Percentiles rank a stretch among this genome's conserved stretches.
These are phyloP conservation scores for Trichoderma sp. DNA, from an alignment of 2,329 filamentous ascomycete species.

Conservation along the genomic window DNA sequence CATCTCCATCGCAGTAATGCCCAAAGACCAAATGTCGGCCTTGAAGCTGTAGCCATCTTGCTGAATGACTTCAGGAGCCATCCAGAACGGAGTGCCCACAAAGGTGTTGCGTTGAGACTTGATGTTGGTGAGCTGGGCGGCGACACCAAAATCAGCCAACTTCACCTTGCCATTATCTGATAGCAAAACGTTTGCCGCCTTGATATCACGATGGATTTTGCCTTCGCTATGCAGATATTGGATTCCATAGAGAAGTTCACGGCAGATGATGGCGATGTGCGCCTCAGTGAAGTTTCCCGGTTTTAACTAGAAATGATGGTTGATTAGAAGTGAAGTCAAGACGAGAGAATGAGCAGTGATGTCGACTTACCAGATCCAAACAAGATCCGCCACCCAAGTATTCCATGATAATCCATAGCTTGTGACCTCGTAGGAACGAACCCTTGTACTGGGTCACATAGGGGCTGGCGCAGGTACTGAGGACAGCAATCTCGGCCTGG, in stretches of 20 bases:
- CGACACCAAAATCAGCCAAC: constrained; percentile 94
- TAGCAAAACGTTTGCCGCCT: constrained; percentile 94
- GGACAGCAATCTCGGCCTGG: constrained; percentile 91
- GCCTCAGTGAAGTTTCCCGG: constrained; percentile 82
- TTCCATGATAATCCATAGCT: constrained; percentile 99
- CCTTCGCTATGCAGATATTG: constrained; percentile 92
- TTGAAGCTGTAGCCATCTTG: constrained; percentile 82
- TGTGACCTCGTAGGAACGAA: constrained; percentile 92
- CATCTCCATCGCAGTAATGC: constrained; percentile 88
- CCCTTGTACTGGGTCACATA: constrained; percentile 96
- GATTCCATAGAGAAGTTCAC: constrained; percentile 82
- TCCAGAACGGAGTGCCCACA: constrained; percentile 96
- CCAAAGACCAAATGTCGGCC: constrained; percentile 89
- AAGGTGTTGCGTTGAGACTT: constrained; percentile 98
- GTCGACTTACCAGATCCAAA: constrained; percentile 71
- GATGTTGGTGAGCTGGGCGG: constrained; percentile 93
- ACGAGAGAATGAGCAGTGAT: neutral
- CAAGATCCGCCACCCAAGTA: constrained; percentile 94
- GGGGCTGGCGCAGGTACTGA: constrained; percentile 91
- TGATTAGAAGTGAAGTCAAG: constrained; percentile 12
- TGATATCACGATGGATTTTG: constrained; percentile 96
- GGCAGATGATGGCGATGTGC: constrained; percentile 91
- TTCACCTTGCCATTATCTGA: constrained; percentile 89
- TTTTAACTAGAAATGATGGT: constrained; percentile 64
- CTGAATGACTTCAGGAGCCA: constrained; percentile 92